Base-by-base conservation (phyloP, 2,329 filamentous ascomycete species). In the Penicillium sp. region DNA sequence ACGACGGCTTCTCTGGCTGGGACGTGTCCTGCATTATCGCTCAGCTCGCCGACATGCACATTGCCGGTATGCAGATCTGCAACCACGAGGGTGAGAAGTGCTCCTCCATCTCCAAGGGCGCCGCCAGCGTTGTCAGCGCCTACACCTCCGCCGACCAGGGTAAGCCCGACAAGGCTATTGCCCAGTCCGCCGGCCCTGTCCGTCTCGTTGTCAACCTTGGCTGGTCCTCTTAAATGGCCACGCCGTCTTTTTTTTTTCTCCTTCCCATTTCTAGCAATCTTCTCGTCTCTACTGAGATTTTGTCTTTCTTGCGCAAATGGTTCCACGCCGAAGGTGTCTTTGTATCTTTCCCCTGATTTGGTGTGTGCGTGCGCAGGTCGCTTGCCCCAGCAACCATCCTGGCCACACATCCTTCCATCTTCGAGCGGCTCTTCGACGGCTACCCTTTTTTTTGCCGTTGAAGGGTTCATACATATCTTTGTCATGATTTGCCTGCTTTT, bases 21-120 rank as follows among this genome's bases (percentile, higher is more conserved):
- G 75, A 77, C 49, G 75, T 77, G n/a, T 77, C 75, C 47, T 69
- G 67, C 55, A 77, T 77, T 57, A 64, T 70, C 54, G 73, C 72
- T 31, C 58, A 75, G 65, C 50, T 59, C 25, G 63, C 68, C 56
- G 54, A 58, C 17, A 17, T 65, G 36, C 58, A 66, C 1, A 62
- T 76, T 49, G 67, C 73, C 64, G 75, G 74, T 50, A 75, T 77
- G 73, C 65, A 66, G 57, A 75, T 77, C 52, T 75, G 72, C 57
- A 61, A 66, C 52, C 66, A 68, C 62, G 19, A 29, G 17, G 65
- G 65, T 35, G 48, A 53, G 6, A 53, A 58, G 49, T 76, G 73
- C 68, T 77, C 74, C 13, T 56, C 53, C 59, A 73, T 76, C 56
- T 60, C 59, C 60, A 57, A 61, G 10, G 55, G 60, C 38, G 63